Evolutionary conservation across 73 alveolate species (phyloP), one percentile per base, ranked within the genome.

Genomic region (Durusdinium trenchii): DNA sequence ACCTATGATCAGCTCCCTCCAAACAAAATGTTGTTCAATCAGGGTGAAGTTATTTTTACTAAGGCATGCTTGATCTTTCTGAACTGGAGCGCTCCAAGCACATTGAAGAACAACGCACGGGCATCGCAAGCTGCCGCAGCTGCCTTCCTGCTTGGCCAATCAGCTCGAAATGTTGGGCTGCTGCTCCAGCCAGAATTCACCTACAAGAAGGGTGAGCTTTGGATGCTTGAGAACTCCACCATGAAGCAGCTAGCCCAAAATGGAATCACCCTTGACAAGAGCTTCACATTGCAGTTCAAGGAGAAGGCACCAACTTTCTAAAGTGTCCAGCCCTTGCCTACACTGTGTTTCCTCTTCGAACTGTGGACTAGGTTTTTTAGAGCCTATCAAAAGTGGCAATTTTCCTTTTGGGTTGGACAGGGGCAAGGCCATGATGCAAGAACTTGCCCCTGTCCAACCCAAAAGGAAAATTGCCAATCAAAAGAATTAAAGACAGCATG

Each of bases 61-160:
- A 20, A 62, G 83, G 83, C 83, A 32, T 16, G 14, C 30, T 51
- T 76, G 86, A 57, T 76, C 50, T 76, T 43, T 36, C 86, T 76
- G 40, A 76, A 76, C 18, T 76, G 86, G 86, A 0, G 42, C 12
- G 86, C 86, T 57, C 86, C 86, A 3, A 43, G 86, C 86, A 76
- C 36, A 36, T 6, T 76, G 86, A 76, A 76, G 86, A 42, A 1
- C 54, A 38, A 51, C 61, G 42, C 86, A 9, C 86, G 86, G 10
- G 2, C 14, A 0, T 51, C 86, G 60, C 86, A 76, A 42, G 0
- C 40, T 20, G 38, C 86, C 1, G 86, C 86, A 7, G 86, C 86
- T 0, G 14, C 86, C 35, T 42, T 42, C 38, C 23, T 76, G 43
- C 61, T 76, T 7, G 61, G 86, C 61, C 0, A 6, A 6, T 9